phyloP scores from a whole-genome alignment of 495 filamentous ascomycete genomes.

The Xylona heveae region DNA sequence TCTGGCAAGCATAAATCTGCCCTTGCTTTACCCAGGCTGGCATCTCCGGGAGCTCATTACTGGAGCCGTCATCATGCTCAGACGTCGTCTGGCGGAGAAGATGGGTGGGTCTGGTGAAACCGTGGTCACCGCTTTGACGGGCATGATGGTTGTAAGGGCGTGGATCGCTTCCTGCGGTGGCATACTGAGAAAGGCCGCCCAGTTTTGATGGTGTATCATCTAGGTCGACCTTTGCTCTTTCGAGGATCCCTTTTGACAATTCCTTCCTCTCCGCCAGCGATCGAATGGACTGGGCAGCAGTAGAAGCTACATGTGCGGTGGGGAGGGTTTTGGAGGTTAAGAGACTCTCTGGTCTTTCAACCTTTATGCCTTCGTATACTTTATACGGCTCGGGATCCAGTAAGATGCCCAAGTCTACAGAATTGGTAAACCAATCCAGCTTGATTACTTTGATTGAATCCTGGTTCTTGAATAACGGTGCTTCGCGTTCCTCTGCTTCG shows the following conservation, averaged over 20 bases:
- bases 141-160: background rate
- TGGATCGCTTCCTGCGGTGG: conserved; percentile 2
- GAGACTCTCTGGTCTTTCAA: conserved; percentile 9
- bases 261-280: too few relatives aligned
- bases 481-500: conserved; percentile 10
- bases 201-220: too few relatives aligned
- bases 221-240: conserved; percentile 32
- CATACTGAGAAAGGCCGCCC: conserved; percentile 4
- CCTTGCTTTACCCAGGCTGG: conserved; percentile 48
- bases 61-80: conserved; percentile 36
- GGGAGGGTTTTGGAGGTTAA: background rate
- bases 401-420: conserved; percentile 25
- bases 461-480: too few relatives aligned
- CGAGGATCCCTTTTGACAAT: conserved; percentile 22
- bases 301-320: background rate
- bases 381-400: conserved; percentile 39
- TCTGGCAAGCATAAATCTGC: conserved; percentile 60
- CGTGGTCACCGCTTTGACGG: too few relatives aligned
- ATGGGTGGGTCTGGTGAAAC: conserved; percentile 16
- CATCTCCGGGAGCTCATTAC: conserved; percentile 26
- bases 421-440: conserved; percentile 53
- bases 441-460: conserved; percentile 44
- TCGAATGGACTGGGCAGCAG: too few relatives aligned
- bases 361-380: conserved; percentile 36
- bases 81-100: conserved; percentile 47